Evolutionary conservation across 495 filamentous ascomycete genomes (phyloP), one percentile per base, ranked within the genome.

Genomic region (Penicillium diatomitis): DNA sequence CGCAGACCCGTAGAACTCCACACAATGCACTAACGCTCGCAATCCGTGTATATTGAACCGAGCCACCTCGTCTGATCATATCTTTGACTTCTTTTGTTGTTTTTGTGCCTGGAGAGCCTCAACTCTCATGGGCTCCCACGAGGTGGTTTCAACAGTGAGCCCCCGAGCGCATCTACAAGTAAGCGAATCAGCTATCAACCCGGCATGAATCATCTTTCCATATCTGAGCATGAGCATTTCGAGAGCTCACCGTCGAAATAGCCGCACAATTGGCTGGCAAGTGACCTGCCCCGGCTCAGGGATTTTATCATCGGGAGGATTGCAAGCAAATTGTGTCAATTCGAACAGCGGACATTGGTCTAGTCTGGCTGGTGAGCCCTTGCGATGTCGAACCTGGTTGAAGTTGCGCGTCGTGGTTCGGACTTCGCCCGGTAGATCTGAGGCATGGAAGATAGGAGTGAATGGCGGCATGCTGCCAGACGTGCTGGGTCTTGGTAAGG

Each of bases 281-380:
- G 77, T 68, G 11, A 89, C 77, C 29, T 73, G 67, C 10, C 80
- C 79, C 28, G 80, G 62, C 35, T 73, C 56, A 20, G 74, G 73
- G 36, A 81, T 70, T 2, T 73, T 73, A 47, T 77, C 69, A 47
- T 87, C 70, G 4, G 70, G 69, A 35, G 72, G 70, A 53, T 82
- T 71, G 63, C 90, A 95, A 3, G 81, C 78, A 66, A 92, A 95
- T 67, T 96, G 90, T 51, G 87, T 64, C 73, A 96, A 73, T 65
- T 87, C 82, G 46, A 86, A 63, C 32, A 94, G 71, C 60, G 84
- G 76, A 68, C 89, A 95, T 40, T 79, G 68, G 43, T 76, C 69
- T 10, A 94, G 68, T 42, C 87, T 74, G 53, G 85, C 49, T 5
- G 60, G 42, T 12, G 57, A 55, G 44, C 69, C 68, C 57, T 72